These are phyloP conservation scores for Bauhinia variegata DNA, from an alignment of 306 rosid species.

Conservation along the genomic window DNA sequence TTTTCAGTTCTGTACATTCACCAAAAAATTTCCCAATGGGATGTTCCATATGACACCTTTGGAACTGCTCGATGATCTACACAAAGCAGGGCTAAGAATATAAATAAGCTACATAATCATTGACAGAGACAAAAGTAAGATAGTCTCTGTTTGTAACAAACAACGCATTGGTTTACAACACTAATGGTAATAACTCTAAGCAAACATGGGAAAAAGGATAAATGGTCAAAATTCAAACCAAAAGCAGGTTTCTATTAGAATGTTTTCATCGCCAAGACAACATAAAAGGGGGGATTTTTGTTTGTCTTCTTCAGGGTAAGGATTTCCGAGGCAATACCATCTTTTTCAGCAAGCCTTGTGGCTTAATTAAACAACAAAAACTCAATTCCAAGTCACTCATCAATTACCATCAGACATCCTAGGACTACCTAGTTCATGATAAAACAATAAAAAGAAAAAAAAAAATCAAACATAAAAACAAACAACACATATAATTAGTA, in stretches of 20 bases:
- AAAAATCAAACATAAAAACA: background rate
- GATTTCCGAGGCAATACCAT: background rate
- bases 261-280: background rate
- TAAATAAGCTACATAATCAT: background rate
- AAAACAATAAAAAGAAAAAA: background rate
- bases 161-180: slow-evolving; percentile 8
- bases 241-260: background rate
- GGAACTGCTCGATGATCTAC: slow-evolving; percentile 79
- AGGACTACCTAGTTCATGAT: background rate
- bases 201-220: slow-evolving; percentile 16
- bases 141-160: background rate
- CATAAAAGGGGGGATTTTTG: background rate
- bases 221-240: slow-evolving; percentile 1
- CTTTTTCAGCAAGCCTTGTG: slow-evolving; percentile 8
- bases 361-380: background rate
- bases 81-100: slow-evolving; percentile 26
- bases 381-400: too few relatives aligned
- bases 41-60: slow-evolving; percentile 81
- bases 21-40: slow-evolving; percentile 80
- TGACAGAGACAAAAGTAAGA: background rate
- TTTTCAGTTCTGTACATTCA: slow-evolving; percentile 86
- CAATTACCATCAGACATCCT: too few relatives aligned
- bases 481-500: background rate
- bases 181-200: slow-evolving; percentile 16
- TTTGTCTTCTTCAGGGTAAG: slow-evolving; percentile 11